phyloP scores from a whole-genome alignment of 345 rosid genomes.

The Dipteronia sinensis region DNA sequence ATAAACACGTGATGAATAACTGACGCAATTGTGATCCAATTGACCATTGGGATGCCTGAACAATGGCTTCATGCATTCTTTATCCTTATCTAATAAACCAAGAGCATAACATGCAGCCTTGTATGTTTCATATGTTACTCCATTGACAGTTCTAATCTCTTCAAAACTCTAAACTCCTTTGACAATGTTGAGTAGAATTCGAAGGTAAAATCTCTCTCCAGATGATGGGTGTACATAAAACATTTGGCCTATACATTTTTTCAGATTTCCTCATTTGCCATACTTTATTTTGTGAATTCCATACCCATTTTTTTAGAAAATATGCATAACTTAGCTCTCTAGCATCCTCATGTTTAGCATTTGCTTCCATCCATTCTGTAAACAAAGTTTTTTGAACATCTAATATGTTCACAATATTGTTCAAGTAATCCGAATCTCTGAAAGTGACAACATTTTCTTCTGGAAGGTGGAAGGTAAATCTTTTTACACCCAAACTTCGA shows the following conservation, averaged over 20 bases:
- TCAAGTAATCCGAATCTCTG: neutral
- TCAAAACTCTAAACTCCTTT: no score
- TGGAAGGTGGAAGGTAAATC: conserved; percentile 2
- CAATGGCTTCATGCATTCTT: neutral
- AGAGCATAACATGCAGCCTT: neutral
- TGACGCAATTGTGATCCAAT: neutral
- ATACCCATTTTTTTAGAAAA: conserved; percentile 1
- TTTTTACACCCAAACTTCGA: neutral
- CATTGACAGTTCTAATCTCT: neutral
- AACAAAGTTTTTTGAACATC: neutral
- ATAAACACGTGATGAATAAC: no score
- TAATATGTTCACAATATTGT: neutral
- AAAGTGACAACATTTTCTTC: neutral
- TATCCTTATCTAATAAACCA: neutral
- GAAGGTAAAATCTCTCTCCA: no score
- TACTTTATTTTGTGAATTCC: neutral
- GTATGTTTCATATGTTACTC: neutral
- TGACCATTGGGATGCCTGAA: neutral
- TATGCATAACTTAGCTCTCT: conserved; percentile 1
- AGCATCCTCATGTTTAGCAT: neutral
- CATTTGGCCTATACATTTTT: no score
- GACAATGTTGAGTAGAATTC: no score
- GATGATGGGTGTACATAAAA: no score
- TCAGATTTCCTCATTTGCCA: neutral
- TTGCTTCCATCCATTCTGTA: conserved; percentile 11